phyloP scores from a whole-genome alignment of 78 protist species.

The Tieghemostelium lacteum region DNA sequence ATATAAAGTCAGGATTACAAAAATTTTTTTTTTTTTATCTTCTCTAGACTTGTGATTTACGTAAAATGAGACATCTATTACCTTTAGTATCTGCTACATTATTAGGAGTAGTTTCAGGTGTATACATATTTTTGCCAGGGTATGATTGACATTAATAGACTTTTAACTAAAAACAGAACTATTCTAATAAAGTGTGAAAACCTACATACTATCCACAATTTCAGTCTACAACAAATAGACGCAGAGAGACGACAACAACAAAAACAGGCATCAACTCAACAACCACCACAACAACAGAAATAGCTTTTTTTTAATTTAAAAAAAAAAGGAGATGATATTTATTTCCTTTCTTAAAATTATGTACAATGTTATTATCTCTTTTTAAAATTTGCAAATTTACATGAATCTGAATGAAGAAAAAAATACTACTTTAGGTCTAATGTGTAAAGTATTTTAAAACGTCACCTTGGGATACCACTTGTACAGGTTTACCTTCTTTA shows the following conservation, averaged over 20 bases:
- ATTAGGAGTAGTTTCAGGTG: constrained; percentile 7
- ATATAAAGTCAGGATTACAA: background rate
- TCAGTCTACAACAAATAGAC: constrained; percentile 20
- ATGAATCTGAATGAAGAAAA: background rate
- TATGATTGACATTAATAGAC: background rate
- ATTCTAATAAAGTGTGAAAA: too few relatives aligned
- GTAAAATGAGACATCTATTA: background rate
- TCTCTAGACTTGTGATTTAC: background rate
- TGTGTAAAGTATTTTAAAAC: constrained; percentile 20
- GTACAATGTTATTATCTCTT: too few relatives aligned
- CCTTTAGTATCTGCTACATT: constrained; percentile 10
- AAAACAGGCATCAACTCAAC: background rate
- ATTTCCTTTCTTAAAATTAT: background rate
- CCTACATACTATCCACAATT: background rate
- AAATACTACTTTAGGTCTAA: background rate
- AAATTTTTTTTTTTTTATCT: background rate
- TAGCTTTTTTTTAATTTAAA: background rate
- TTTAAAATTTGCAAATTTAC: too few relatives aligned
- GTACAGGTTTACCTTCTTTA: constrained; percentile 6
- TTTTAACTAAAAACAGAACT: too few relatives aligned
- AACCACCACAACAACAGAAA: constrained; percentile 2
- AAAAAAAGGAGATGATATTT: background rate
- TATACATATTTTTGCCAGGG: constrained; percentile 47
- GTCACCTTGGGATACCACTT: constrained; percentile 61
- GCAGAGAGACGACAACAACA: constrained; percentile 4